These are phyloP conservation scores for Eimeria tenella DNA, from an alignment of 169 alveolate genomes.

Conservation along the genomic window DNA sequence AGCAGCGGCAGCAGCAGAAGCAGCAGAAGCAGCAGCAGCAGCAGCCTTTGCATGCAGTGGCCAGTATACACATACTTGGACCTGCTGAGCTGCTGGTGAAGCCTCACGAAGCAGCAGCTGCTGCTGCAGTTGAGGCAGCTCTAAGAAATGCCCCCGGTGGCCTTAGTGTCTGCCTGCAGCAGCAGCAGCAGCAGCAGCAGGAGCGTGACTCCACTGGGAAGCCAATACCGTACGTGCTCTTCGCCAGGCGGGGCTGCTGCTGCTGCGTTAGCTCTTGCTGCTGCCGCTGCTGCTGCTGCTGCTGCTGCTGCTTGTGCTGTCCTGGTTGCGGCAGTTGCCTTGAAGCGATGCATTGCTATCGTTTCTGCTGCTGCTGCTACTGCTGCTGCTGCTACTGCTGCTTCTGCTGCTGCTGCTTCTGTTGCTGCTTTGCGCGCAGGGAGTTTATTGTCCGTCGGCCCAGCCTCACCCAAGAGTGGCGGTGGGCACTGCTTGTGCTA, in stretches of 20 bases:
- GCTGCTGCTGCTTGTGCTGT: not conserved
- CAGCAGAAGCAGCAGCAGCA: not conserved
- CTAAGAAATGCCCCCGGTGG: not conserved
- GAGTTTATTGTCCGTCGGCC: not conserved
- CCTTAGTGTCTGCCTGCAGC: not conserved
- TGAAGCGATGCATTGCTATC: not conserved
- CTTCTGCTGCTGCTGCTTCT: not conserved
- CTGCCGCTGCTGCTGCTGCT: not conserved
- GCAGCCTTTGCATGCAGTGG: constrained; percentile 17
- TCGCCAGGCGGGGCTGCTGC: not conserved
- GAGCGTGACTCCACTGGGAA: not conserved
- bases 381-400: not conserved
- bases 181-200: constrained; percentile 28
- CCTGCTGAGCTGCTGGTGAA: not conserved
- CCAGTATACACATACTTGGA: not conserved
- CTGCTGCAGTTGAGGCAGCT: constrained; percentile 1
- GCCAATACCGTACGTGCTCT: not conserved
- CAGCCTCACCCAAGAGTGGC: not conserved
- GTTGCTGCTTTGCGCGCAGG: not conserved
- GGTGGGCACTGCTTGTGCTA: not conserved
- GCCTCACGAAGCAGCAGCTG: constrained; percentile 10
- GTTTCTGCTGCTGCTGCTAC: not conserved
- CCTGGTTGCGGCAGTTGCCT: not conserved
- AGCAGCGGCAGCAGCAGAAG: not conserved
- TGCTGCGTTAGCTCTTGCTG: not conserved